Percentiles rank a stretch among this genome's conserved stretches.
Conservation (phyloP, 192 early-diverging fungal genomes). For the Coemansia reversa region DNA sequence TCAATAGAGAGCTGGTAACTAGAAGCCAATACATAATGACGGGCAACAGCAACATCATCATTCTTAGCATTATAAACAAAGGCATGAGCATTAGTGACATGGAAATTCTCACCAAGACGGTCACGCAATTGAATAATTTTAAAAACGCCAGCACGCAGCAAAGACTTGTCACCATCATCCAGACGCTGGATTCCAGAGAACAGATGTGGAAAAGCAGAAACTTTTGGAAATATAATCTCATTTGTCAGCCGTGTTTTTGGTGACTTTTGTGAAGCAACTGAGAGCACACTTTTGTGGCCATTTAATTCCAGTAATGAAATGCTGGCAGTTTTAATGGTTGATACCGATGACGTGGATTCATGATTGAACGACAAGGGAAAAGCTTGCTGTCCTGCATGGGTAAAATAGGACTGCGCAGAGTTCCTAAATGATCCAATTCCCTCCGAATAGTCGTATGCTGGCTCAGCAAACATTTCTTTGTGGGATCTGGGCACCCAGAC, state of each 20-base stretch:
- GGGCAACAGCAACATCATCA: slow-evolving; percentile 9
- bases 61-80: slow-evolving; percentile 29
- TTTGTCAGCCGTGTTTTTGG: slow-evolving; percentile 11
- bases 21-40: slow-evolving; percentile 39
- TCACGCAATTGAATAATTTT: slow-evolving; percentile 41
- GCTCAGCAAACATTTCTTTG: too few relatives aligned
- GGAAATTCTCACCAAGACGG: slow-evolving; percentile 30
- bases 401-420: too few relatives aligned
- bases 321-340: neutral
- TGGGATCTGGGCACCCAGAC: too few relatives aligned
- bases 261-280: too few relatives aligned
- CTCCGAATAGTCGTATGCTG: too few relatives aligned
- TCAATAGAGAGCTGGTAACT: slow-evolving; percentile 41
- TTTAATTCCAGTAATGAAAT: neutral
- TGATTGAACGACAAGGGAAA: too few relatives aligned
- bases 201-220: slow-evolving; percentile 30
- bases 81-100: slow-evolving; percentile 21
- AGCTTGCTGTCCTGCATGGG: too few relatives aligned
- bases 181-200: slow-evolving; percentile 35
- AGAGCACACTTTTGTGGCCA: neutral
- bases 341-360: too few relatives aligned
- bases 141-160: slow-evolving; percentile 41
- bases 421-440: too few relatives aligned
- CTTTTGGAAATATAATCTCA: slow-evolving; percentile 22
- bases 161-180: slow-evolving; percentile 5